phyloP scores from a whole-genome alignment of 345 rosid species.

The Citrus hindsii region DNA sequence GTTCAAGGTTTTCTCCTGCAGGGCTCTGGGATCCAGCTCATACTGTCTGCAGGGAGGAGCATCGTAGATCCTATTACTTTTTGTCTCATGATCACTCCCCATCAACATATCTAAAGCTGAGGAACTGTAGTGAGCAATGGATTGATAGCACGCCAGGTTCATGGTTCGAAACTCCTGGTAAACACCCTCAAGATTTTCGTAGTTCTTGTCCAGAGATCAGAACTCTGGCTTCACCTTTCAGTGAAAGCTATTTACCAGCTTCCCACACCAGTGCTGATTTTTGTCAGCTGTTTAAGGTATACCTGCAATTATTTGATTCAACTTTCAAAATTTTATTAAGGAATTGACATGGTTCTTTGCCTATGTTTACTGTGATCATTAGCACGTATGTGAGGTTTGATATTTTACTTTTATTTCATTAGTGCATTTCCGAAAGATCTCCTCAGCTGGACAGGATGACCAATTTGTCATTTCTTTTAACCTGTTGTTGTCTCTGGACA shows the following conservation, averaged over 20 bases:
- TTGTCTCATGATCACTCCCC: conserved; percentile 50
- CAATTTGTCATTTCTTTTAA: not conserved
- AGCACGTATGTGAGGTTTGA: not conserved
- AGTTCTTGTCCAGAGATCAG: conserved; percentile 50
- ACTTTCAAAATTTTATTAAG: not conserved
- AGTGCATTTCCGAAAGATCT: too few species aligned
- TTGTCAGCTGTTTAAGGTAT: conserved; percentile 48
- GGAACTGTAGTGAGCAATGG: conserved; percentile 46
- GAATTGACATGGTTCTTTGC: too few species aligned
- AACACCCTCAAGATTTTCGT: conserved; percentile 32
- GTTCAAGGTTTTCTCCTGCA: conserved; percentile 38
- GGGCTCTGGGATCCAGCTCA: conserved; percentile 44
- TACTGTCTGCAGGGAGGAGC: conserved; percentile 64
- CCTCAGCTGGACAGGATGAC: not conserved
- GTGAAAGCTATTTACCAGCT: conserved; percentile 27
- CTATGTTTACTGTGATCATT: not conserved
- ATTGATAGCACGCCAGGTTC: conserved; percentile 37
- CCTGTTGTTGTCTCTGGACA: conserved; percentile 4
- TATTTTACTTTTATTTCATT: not conserved
- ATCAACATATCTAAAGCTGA: conserved; percentile 31
- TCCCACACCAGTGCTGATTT: conserved; percentile 32
- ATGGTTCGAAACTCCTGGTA: conserved; percentile 32
- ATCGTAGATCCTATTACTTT: conserved; percentile 58
- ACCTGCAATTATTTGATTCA: not conserved
- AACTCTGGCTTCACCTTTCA: conserved; percentile 33